These are phyloP conservation scores for Akanthomyces lecanii DNA, from an alignment of 2,329 filamentous ascomycete genomes.

Conservation along the genomic window DNA sequence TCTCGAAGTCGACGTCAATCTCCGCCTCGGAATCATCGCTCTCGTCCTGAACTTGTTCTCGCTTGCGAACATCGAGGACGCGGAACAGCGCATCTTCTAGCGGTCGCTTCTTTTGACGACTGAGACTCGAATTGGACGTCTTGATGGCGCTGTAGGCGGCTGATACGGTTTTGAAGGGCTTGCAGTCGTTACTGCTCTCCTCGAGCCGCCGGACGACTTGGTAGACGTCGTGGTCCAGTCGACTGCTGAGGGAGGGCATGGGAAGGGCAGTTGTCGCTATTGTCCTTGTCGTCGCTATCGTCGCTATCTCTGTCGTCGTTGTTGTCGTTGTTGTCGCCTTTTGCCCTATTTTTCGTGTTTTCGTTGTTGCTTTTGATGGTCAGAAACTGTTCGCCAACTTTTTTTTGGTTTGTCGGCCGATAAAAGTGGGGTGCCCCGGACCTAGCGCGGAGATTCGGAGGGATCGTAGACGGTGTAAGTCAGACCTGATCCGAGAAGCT, in stretches of 20 bases:
- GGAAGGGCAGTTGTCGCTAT: no score
- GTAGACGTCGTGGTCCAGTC: slow-evolving; percentile 68
- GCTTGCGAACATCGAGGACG: slow-evolving; percentile 68
- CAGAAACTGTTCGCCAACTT: background rate
- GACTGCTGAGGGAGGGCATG: slow-evolving; percentile 4
- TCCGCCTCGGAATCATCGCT: slow-evolving; percentile 47
- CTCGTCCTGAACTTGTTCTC: slow-evolving; percentile 54
- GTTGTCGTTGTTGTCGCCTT: no score
- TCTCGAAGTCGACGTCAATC: slow-evolving; percentile 40
- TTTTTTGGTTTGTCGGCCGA: background rate
- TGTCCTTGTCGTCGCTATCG: no score
- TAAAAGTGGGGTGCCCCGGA: background rate
- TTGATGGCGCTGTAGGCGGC: slow-evolving; percentile 76
- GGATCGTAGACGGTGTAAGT: background rate
- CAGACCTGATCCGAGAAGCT: background rate
- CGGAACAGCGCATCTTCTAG: slow-evolving; percentile 83
- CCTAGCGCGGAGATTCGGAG: background rate
- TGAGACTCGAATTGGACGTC: slow-evolving; percentile 79
- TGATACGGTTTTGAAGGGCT: slow-evolving; percentile 46
- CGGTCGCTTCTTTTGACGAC: slow-evolving; percentile 73
- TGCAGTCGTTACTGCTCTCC: slow-evolving; percentile 54
- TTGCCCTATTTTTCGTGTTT: no score
- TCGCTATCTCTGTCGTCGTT: no score
- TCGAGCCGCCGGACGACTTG: slow-evolving; percentile 74
- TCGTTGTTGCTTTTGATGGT: background rate